Evolutionary conservation across 805 yeast genomes (phyloP).

Genomic region (Candida pseudoglaebosa): DNA sequence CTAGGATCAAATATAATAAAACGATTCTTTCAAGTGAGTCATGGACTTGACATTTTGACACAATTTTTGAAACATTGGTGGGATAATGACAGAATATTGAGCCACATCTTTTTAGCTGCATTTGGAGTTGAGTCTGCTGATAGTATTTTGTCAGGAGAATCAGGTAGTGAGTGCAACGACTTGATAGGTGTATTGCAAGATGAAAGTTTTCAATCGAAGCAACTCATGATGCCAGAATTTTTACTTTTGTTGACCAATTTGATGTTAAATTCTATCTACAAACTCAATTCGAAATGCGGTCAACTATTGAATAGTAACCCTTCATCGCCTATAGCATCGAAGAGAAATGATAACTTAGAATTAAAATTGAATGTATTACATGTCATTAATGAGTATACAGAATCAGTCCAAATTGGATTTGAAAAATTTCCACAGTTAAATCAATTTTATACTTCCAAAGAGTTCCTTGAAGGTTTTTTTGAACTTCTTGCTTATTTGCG

Average conservation of each 20-base stretch:
- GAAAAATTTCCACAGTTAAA: constrained; percentile 19
- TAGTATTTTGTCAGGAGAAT: constrained; percentile 1
- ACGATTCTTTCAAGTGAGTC: constrained; percentile 44
- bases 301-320: constrained; percentile 32
- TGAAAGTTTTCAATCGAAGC: constrained; percentile 9
- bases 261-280: constrained; percentile 30
- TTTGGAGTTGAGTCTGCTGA: constrained; percentile 35
- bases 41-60: constrained; percentile 49
- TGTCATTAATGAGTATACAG: constrained; percentile 30
- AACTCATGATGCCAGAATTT: constrained; percentile 44
- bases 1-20: constrained; percentile 45
- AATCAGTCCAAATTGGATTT: constrained; percentile 26
- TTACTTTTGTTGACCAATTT: constrained; percentile 30
- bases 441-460: constrained; percentile 23
- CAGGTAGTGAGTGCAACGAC: constrained; percentile 7
- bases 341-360: constrained; percentile 15
- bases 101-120: constrained; percentile 41
- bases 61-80: constrained; percentile 46
- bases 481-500: constrained; percentile 34
- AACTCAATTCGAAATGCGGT: constrained; percentile 26
- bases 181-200: constrained; percentile 5
- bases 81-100: constrained; percentile 42
- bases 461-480: constrained; percentile 37
- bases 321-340: constrained; percentile 21
- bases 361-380: constrained; percentile 31